Evolutionary conservation across 176 grass and related monocot genomes (phyloP).

Genomic region (Zoysia japonica): DNA sequence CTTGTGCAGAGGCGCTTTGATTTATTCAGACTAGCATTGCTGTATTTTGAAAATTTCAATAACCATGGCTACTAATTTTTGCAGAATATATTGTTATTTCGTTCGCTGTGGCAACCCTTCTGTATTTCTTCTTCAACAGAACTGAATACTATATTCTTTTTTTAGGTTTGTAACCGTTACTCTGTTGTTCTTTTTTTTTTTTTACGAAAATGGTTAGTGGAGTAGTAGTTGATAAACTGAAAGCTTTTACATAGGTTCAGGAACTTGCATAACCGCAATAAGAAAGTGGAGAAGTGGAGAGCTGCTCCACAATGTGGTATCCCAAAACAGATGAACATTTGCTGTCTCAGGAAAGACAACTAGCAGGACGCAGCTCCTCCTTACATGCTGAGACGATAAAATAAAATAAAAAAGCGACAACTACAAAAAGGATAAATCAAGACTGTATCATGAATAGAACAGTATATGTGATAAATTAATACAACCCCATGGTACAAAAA

Average conservation of each 20-base stretch:
- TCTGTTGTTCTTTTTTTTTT: too few relatives aligned
- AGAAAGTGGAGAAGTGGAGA: too few relatives aligned
- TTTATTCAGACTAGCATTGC: slow-evolving; percentile 11
- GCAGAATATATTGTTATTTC: neutral
- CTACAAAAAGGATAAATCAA: neutral
- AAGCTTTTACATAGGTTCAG: too few relatives aligned
- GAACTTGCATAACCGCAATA: too few relatives aligned
- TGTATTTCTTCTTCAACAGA: neutral
- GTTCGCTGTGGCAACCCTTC: neutral
- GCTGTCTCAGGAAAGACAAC: too few relatives aligned
- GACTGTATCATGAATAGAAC: neutral
- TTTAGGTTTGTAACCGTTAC: too few relatives aligned
- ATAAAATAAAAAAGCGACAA: too few relatives aligned
- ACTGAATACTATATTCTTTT: neutral
- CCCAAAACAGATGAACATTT: too few relatives aligned
- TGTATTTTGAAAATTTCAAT: neutral
- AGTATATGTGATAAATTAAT: neutral
- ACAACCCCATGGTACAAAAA: neutral
- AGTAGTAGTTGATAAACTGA: neutral
- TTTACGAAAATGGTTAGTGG: too few relatives aligned
- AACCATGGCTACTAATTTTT: slow-evolving; percentile 13
- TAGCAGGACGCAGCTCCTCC: neutral
- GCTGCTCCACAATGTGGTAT: neutral
- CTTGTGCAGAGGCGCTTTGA: slow-evolving; percentile 18
- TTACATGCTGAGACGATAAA: neutral